Base-by-base conservation (phyloP, 345 rosid genomes). In the Camelina laxa region DNA sequence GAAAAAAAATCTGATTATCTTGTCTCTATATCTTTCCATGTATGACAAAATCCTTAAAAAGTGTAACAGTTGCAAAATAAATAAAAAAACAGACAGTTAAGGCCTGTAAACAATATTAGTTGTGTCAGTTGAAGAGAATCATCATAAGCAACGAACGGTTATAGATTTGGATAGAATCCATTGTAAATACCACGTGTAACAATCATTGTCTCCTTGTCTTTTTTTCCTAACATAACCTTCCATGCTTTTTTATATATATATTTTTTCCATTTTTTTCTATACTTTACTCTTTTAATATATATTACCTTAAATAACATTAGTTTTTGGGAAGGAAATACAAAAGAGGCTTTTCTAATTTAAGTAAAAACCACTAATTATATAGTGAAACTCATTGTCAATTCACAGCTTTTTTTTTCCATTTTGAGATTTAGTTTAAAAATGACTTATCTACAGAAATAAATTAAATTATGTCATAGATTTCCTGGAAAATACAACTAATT, bases 21-120 rank as follows among this genome's bases (percentile, higher is more conserved):
- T 68, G 5, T 14, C 21, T 42, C 9, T 14, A 22, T 36, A 51
- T 21, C 36, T 38, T 42, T 55, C 30, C n/a, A 6, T 4, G 17
- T 12, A 22, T 38, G 53, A 55, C 16, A 36, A 36, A 36, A 61
- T 21, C 36, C 10, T 19, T 20, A 7, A 16, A 56, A 67, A 57
- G 20, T 38, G 75, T 49, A 71, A 71, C 75, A 59, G 60, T 50
- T 22, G 6, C 38, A 56, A 33, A n/a, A n/a, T n/a, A n/a, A n/a
- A 4, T 5, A n/a, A 2, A 10, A n/a, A 22, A 57, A 55, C 19
- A 4, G 35, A 33, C 6, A n/a, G 59, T 22, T 60, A 36, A 49
- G 9, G 14, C 2, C 1, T 27, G 30, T 27, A 1, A 27, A 27
- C 30, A 27, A 27, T 27, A 27, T 24, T 24, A 9, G 42, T 31